Conservation (phyloP, 2,329 filamentous ascomycete genomes). For the Cladorrhinum sp. region DNA sequence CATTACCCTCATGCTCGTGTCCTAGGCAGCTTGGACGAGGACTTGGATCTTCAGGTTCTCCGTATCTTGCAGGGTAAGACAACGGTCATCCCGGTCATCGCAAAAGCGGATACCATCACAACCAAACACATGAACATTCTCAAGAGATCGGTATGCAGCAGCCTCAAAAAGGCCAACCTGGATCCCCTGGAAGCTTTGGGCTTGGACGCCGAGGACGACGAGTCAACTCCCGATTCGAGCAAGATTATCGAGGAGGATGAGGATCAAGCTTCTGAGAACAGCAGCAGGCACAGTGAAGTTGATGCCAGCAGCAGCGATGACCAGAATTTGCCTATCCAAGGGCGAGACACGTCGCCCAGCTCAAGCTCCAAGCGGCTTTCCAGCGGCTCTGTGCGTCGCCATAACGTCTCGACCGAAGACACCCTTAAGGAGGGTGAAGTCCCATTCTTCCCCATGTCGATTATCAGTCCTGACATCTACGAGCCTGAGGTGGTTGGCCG, state of each 20-base stretch:
- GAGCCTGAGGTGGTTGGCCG: constrained; percentile 76
- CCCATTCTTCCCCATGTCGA: constrained; percentile 81
- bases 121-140: constrained; percentile 88
- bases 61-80: constrained; percentile 88
- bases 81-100: constrained; percentile 90
- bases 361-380: constrained; percentile 46
- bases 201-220: constrained; percentile 74
- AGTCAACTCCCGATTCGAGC: constrained; percentile 44
- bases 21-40: constrained; percentile 75
- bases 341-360: constrained; percentile 30
- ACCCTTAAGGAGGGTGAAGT: constrained; percentile 48
- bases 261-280: constrained; percentile 28
- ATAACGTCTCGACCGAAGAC: constrained; percentile 42
- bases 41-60: constrained; percentile 86
- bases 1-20: constrained; percentile 44
- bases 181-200: constrained; percentile 86
- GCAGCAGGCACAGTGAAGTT: constrained; percentile 23
- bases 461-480: constrained; percentile 91
- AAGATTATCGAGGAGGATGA: constrained; percentile 58
- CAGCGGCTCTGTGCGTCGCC: constrained; percentile 43
- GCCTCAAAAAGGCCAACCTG: constrained; percentile 78
- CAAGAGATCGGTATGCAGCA: constrained; percentile 87
- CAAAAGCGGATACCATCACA: constrained; percentile 97
- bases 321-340: constrained; percentile 37
- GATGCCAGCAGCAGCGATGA: constrained; percentile 29